A percentile compares a stretch with the other conserved stretches of the same genome.
These are phyloP conservation scores for Cotoneaster glaucophyllus DNA, from an alignment of 306 rosid genomes.

Conservation along the genomic window DNA sequence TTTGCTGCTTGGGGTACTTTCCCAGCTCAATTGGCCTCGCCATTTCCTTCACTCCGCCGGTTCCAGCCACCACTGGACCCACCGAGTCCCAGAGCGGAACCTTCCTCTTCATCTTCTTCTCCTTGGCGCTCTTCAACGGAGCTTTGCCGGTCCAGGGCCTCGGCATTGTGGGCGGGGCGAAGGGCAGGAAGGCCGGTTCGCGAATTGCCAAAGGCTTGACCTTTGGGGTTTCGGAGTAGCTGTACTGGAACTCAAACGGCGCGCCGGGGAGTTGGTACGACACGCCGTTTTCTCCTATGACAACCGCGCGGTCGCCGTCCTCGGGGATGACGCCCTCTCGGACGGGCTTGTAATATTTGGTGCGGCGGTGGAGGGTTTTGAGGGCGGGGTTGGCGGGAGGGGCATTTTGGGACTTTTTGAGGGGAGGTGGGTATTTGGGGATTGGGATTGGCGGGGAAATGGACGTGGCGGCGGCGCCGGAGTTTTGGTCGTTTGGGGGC, in stretches of 20 bases:
- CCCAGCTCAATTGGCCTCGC: constrained; percentile 57
- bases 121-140: constrained; percentile 75
- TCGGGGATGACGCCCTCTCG: constrained; percentile 40
- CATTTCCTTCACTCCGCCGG: constrained; percentile 67
- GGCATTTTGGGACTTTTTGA: constrained; percentile 14
- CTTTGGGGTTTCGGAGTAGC: constrained; percentile 89
- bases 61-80: constrained; percentile 41
- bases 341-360: constrained; percentile 78
- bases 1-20: constrained; percentile 38
- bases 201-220: constrained; percentile 82
- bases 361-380: constrained; percentile 49
- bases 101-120: constrained; percentile 54
- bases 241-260: constrained; percentile 87
- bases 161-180: constrained; percentile 84
- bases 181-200: constrained; percentile 87
- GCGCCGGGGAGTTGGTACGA: constrained; percentile 88
- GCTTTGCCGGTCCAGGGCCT: constrained; percentile 98
- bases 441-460: constrained; percentile 39
- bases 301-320: constrained; percentile 65
- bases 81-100: constrained; percentile 64
- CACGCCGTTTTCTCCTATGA: constrained; percentile 77
- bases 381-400: constrained; percentile 44
- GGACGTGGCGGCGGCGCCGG: constrained; percentile 24
- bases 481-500: constrained; percentile 36
- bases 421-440: constrained; percentile 46